Evolutionary conservation across 2,329 filamentous ascomycete species (phyloP).

Genomic region (Colletotrichum musae): DNA sequence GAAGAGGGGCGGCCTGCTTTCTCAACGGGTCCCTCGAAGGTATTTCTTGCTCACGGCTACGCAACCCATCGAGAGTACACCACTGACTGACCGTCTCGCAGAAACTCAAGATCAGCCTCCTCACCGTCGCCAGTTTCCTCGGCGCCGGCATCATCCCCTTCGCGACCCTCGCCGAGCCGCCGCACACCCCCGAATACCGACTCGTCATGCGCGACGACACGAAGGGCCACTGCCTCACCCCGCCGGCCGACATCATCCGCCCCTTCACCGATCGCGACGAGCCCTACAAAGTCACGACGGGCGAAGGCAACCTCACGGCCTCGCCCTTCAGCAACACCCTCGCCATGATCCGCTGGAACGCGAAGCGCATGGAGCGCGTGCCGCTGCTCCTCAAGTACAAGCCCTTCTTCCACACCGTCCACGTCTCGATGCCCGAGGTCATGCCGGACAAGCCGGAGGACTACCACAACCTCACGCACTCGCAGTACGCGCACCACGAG

Average conservation of each 20-base stretch:
- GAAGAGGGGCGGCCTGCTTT: slow-evolving; percentile 1
- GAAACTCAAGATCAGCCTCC: slow-evolving; percentile 32
- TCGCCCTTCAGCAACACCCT: slow-evolving; percentile 49
- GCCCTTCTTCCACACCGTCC: slow-evolving; percentile 49
- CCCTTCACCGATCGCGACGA: slow-evolving; percentile 31
- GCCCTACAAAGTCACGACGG: slow-evolving; percentile 20
- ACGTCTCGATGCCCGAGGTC: slow-evolving; percentile 46
- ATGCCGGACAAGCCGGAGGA: slow-evolving; percentile 35
- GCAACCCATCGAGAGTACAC: background rate
- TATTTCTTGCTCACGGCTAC: background rate
- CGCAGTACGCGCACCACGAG: slow-evolving; percentile 44
- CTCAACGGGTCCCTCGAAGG: background rate
- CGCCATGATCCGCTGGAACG: slow-evolving; percentile 49
- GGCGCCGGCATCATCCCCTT: slow-evolving; percentile 40
- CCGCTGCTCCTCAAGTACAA: slow-evolving; percentile 46
- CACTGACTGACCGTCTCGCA: background rate
- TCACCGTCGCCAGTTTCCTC: slow-evolving; percentile 29
- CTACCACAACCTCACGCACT: slow-evolving; percentile 47
- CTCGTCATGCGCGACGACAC: slow-evolving; percentile 35
- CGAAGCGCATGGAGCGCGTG: slow-evolving; percentile 46
- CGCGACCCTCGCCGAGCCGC: slow-evolving; percentile 35
- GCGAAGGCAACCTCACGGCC: slow-evolving; percentile 33
- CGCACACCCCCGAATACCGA: slow-evolving; percentile 37
- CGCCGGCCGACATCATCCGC: slow-evolving; percentile 18
- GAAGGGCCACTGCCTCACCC: slow-evolving; percentile 23